A percentile compares a stretch with the other conserved stretches of the same genome.
Conservation (phyloP, 306 rosid genomes). For the Elaeagnus macrophylla region DNA sequence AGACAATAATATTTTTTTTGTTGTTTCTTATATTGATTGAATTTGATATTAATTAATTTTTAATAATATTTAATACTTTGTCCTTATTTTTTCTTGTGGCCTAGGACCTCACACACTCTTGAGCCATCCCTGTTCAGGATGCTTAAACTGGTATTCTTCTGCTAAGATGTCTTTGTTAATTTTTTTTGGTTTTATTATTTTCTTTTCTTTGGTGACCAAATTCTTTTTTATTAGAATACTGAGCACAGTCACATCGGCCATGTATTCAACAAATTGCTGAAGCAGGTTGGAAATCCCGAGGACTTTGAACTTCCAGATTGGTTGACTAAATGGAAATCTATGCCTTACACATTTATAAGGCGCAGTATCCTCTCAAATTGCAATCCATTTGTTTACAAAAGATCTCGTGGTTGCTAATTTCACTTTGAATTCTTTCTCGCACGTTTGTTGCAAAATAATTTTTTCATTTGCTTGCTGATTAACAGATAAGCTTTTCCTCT, state of each 20-base stretch:
- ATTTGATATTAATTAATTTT: too few species aligned
- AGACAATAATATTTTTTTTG: too few species aligned
- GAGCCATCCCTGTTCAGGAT: too few species aligned
- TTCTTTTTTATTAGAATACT: conserved; percentile 41
- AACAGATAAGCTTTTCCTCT: too few species aligned
- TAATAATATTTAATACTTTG: too few species aligned
- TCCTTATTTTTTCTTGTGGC: too few species aligned
- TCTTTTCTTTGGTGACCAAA: conserved; percentile 1
- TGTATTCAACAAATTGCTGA: conserved; percentile 65
- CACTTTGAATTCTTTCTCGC: neutral
- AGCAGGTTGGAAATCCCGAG: conserved; percentile 57
- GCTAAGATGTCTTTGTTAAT: neutral
- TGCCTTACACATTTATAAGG: conserved; percentile 56
- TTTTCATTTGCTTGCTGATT: too few species aligned
- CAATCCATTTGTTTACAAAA: neutral
- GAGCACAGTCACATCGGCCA: conserved; percentile 40
- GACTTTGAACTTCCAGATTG: conserved; percentile 88
- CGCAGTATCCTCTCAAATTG: conserved; percentile 77
- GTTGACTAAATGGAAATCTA: conserved; percentile 46
- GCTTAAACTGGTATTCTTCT: too few species aligned
- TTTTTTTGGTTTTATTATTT: neutral
- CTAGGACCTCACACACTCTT: too few species aligned
- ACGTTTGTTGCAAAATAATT: too few species aligned
- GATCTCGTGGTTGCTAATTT: neutral
- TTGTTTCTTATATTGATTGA: too few species aligned